Percentiles rank a stretch among this genome's conserved stretches.
These are phyloP conservation scores for Penicillium palitans DNA, from an alignment of 2,329 filamentous ascomycete species.

Conservation along the genomic window DNA sequence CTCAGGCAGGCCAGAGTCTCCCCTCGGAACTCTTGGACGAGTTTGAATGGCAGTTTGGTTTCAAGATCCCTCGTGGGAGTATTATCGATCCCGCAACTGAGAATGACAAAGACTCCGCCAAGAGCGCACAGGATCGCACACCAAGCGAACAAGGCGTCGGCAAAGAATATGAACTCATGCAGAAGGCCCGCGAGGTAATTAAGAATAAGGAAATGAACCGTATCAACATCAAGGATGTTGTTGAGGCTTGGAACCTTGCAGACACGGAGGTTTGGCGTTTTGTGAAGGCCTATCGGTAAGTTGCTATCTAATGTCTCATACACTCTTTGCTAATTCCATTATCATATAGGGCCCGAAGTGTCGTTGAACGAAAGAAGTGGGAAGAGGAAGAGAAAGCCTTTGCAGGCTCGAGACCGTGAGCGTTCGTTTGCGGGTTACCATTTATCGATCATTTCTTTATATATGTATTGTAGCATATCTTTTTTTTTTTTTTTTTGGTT, in stretches of 20 bases:
- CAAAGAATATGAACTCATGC: constrained; percentile 50
- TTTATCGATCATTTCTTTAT: constrained; percentile 8
- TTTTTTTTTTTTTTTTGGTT: background rate
- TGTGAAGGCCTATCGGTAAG: constrained; percentile 56
- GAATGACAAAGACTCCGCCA: constrained; percentile 28
- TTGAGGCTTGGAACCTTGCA: constrained; percentile 59
- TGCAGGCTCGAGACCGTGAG: constrained; percentile 46
- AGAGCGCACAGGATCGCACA: constrained; percentile 39
- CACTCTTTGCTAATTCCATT: constrained; percentile 8
- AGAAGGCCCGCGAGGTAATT: constrained; percentile 51
- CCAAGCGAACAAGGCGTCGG: constrained; percentile 41
- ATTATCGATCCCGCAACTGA: constrained; percentile 41
- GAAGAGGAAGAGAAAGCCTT: constrained; percentile 60
- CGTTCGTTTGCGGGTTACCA: background rate
- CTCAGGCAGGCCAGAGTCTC: constrained; percentile 52
- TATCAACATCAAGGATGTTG: constrained; percentile 45
- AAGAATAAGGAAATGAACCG: constrained; percentile 41
- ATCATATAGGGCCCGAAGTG: constrained; percentile 50
- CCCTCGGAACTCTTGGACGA: constrained; percentile 58
- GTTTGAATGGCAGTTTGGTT: constrained; percentile 87
- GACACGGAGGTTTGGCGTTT: constrained; percentile 67
- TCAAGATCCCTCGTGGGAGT: constrained; percentile 64
- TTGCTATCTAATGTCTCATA: constrained; percentile 11
- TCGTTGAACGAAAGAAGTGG: constrained; percentile 60
- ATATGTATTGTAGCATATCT: constrained; percentile 15